Base-by-base conservation (phyloP, 2,329 filamentous ascomycete species). In the Zymoseptoria tritici region DNA sequence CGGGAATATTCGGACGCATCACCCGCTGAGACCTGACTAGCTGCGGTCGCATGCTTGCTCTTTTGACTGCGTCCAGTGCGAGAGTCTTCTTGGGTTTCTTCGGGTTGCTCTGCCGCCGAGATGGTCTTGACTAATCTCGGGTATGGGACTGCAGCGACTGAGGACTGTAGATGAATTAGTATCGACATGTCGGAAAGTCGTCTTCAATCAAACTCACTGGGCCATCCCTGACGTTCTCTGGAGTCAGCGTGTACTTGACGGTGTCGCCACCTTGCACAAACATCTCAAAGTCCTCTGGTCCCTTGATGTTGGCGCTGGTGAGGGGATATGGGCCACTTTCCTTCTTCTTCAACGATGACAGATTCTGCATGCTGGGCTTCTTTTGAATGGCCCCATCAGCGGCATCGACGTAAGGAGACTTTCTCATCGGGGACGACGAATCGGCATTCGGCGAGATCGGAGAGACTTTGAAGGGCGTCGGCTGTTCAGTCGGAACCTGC, bases 211-310 rank as follows among this genome's bases (percentile, higher is more conserved):
- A 54, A 74, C 76, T 75, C 68, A 77, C 77, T 58, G 76, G 73
- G 19, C 72, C 62, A 57, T 77, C 78, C 50, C 78, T 75, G 66
- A 80, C 75, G 53, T 69, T 74, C 57, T 79, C 73, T 21, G 79
- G 78, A 11, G 78, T 80, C 57, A 81, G 68, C 6, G 78, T 80
- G 67, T 77, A 79, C 66, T 80, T 80, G 21, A 80, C 76, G 4
- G 78, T 80, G 26, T 80, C 78, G 52, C 75, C 72, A 19, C 76
- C 72, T 65, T 77, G 75, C 50, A 80, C 73, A 49, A 80, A 72
- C 49, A 74, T 73, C 57, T 81, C 79, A 64, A 81, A 81, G 61
- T 80, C 77, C 56, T 72, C 68, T 6, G 71, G 70, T 9, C 70
- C 71, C 24, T 66, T 67, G 51, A 72, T 73, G 51, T 66, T 71